Conservation (phyloP, 1,139 yeast genomes). For the Yamadazyma kanchanaburiensis region DNA sequence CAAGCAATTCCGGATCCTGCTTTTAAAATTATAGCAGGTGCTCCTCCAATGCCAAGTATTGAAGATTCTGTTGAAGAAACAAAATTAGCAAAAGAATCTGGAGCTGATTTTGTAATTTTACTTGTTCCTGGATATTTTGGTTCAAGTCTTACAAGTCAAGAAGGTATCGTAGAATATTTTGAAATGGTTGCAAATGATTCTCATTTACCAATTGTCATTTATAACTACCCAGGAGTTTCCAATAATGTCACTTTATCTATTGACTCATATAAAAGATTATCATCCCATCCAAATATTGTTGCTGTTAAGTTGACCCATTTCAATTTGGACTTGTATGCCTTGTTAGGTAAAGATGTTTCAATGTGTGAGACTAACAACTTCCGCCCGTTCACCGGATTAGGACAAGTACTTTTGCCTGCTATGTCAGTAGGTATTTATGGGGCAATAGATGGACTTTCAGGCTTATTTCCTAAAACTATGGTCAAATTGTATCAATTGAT, state of each 20-base stretch:
- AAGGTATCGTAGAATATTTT: constrained; percentile 33
- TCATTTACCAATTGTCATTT: constrained; percentile 30
- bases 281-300: constrained; percentile 30
- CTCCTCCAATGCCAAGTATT: constrained; percentile 25
- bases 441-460: constrained; percentile 45
- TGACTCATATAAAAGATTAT: constrained; percentile 28
- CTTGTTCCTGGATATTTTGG: constrained; percentile 36
- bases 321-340: constrained; percentile 32
- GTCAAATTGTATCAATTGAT: constrained; percentile 28
- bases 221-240: constrained; percentile 37
- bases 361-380: constrained; percentile 31
- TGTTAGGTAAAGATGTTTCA: constrained; percentile 33
- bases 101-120: constrained; percentile 32
- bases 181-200: constrained; percentile 27
- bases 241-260: constrained; percentile 35
- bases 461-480: constrained; percentile 36
- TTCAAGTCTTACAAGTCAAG: constrained; percentile 27
- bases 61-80: constrained; percentile 30
- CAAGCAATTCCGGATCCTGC: constrained; percentile 23
- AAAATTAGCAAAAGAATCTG: constrained; percentile 24
- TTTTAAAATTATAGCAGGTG: constrained; percentile 33
- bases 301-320: constrained; percentile 41
- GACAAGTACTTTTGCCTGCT: constrained; percentile 45
- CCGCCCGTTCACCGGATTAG: constrained; percentile 45
- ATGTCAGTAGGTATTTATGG: constrained; percentile 42